Evolutionary conservation across 441 rosid genomes (phyloP), one percentile per base, ranked within the genome.

Genomic region (Raphanus hybrid): DNA sequence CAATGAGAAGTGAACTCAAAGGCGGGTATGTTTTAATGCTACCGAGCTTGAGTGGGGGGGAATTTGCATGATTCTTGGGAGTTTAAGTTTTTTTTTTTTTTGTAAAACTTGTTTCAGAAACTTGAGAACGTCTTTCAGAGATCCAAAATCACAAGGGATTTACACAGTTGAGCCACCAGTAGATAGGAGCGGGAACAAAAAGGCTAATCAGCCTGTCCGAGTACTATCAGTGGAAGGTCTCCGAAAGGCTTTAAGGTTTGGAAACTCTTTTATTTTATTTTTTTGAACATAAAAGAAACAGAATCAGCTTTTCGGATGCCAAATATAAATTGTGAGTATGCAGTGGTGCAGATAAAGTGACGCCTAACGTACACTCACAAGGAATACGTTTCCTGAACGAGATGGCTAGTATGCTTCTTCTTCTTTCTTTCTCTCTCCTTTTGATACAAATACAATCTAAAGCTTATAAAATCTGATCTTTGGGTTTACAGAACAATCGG

Each of bases 341-440:
- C 91, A 96, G 99, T 70, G 88, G 89, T 18, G 97, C 92, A 26
- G 94, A 86, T 80, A 91, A 91, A 84, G 97, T 93, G 85, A 96
- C 97, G 27, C 91, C 98, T 75, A 92, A 86, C 71, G 59, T 86
- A 69, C 86, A 89, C 82, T 93, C 98, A n/a, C 98, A 96, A 71
- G 99, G 99, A 64, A 81, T 93, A 81, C 88, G 97, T 75, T 92
- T 92, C 85, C 97, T 95, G 62, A 90, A 86, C 69, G 90, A 92
- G 85, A 84, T 92, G 68, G 83, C 97, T 87, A 92, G 98, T 95
- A 81, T 74, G 79, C 10, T 32, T 75, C 74, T 54, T 70, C 75
- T 48, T 70, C 67, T 64, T 64, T 29, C 8, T 29, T 39, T 29
- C 41, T 52, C 14, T 54, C 59, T 54, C 34, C 32, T 70, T 73